Conservation (phyloP, 768 basidiomycete genomes). For the Hebeloma cylindrosporum region DNA sequence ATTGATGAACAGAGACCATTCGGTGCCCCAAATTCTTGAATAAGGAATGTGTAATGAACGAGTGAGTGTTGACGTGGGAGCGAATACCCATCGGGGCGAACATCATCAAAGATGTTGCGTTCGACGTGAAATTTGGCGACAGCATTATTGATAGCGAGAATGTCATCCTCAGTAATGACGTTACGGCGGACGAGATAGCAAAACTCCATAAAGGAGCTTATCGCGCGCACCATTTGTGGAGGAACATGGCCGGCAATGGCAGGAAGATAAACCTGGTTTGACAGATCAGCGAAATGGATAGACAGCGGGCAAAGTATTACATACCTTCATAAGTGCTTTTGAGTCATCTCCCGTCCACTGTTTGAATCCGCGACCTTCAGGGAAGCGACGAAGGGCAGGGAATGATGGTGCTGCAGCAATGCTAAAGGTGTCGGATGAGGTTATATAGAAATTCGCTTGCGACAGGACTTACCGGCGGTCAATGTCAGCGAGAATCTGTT, state of each 20-base stretch:
- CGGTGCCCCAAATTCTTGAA: constrained; percentile 29
- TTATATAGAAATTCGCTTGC: neutral
- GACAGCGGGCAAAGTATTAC: neutral
- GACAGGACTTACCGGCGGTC: constrained; percentile 23
- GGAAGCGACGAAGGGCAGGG: constrained; percentile 27
- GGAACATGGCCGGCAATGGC: constrained; percentile 31
- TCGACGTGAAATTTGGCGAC: constrained; percentile 23
- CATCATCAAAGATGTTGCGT: constrained; percentile 19
- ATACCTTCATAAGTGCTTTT: constrained; percentile 41
- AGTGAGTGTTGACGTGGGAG: constrained; percentile 35
- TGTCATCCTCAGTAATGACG: constrained; percentile 17
- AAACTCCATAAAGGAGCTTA: constrained; percentile 30
- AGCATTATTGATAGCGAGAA: constrained; percentile 17
- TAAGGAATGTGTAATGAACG: constrained; percentile 25
- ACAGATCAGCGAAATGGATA: neutral
- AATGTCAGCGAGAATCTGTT: constrained; percentile 30
- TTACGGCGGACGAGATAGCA: constrained; percentile 27
- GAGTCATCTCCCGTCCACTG: constrained; percentile 42
- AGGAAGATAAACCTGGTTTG: constrained; percentile 26
- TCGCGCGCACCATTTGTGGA: constrained; percentile 20
- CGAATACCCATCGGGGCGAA: constrained; percentile 19
- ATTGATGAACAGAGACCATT: constrained; percentile 38
- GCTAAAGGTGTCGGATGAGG: constrained; percentile 13
- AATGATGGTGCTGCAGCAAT: constrained; percentile 29
- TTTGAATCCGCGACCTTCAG: constrained; percentile 30